A percentile compares a stretch with the other conserved stretches of the same genome.
phyloP scores from a whole-genome alignment of 2,329 filamentous ascomycete species.

The Ophiostoma himal-ulmi region DNA sequence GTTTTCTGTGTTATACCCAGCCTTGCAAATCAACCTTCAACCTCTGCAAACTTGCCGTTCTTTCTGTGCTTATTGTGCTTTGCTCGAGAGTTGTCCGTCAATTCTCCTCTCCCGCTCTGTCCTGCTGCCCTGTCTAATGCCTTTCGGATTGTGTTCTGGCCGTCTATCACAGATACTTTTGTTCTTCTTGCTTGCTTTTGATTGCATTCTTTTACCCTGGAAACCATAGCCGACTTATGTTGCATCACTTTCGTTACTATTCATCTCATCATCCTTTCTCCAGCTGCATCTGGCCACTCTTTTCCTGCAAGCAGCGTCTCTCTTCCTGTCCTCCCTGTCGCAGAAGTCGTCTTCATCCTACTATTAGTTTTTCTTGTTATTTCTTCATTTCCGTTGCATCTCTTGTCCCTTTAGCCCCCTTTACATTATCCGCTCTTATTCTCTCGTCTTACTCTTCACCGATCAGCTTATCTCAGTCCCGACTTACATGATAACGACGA shows the following conservation, averaged over 20 bases:
- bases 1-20: background rate
- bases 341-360: background rate
- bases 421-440: background rate
- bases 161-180: background rate
- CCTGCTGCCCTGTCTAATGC: background rate
- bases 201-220: too few relatives aligned
- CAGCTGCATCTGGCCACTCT: background rate
- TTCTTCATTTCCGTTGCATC: background rate
- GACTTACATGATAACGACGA: constrained; percentile 5
- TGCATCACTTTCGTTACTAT: background rate
- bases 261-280: background rate
- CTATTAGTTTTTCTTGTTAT: background rate
- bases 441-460: background rate
- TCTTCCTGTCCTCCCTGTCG: background rate
- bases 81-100: too few relatives aligned
- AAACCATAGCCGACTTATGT: too few relatives aligned
- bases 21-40: background rate
- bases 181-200: background rate
- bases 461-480: background rate
- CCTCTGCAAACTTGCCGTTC: background rate
- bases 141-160: background rate
- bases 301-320: background rate
- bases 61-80: background rate
- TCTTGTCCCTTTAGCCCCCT: background rate
- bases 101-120: background rate